Conservation (phyloP, 139 green algal species). For the Chlorella sp. region DNA sequence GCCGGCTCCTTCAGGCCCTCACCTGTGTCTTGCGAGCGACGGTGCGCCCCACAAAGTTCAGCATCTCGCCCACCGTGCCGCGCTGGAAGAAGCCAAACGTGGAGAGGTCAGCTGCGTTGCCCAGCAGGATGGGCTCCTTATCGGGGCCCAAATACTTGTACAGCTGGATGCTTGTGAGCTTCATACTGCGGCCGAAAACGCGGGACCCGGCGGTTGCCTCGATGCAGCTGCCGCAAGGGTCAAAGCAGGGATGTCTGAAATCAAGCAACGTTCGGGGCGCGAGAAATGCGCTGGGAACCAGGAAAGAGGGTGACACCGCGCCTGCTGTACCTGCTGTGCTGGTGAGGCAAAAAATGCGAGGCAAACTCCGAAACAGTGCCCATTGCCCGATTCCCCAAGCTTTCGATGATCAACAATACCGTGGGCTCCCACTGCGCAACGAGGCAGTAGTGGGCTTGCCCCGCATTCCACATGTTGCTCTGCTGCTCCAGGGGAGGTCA, state of each 20-base stretch:
- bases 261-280: no score
- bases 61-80: constrained; percentile 89
- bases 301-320: no score
- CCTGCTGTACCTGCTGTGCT: no score
- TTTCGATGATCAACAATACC: no score
- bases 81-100: constrained; percentile 96
- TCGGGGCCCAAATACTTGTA: constrained; percentile 78
- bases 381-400: no score
- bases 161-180: constrained; percentile 74
- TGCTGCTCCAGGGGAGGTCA: neutral
- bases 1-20: neutral
- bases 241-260: no score
- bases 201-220: neutral
- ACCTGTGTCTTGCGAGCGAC: constrained; percentile 88
- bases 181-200: constrained; percentile 8
- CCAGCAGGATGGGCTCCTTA: constrained; percentile 78
- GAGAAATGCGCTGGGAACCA: no score
- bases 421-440: no score
- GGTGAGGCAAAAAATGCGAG: no score
- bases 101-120: constrained; percentile 83
- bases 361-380: no score
- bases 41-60: constrained; percentile 93
- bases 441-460: no score
- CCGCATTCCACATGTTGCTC: neutral
- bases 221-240: no score